Evolutionary conservation across 345 rosid species (phyloP), one percentile per base, ranked within the genome.

Genomic region (Rubroshorea leprosula): DNA sequence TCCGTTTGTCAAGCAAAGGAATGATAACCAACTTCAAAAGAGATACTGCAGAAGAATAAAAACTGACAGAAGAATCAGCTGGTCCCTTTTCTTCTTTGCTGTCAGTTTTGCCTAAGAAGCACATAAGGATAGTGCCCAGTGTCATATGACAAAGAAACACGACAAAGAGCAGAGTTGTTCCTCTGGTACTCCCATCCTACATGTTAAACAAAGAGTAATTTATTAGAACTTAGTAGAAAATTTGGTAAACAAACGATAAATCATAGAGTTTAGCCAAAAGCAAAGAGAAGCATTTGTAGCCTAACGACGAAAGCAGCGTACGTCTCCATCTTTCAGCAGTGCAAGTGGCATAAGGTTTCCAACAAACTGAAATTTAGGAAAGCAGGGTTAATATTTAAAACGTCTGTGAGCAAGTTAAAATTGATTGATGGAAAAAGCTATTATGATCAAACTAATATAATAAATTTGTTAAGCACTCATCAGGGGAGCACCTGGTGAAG

Each of bases 321-420:
- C 96, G 71, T 53, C 45, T 57, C 80, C 85, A 65, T 76, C 75
- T 44, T 68, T 76, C 68, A 91, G 71, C 64, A 91, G 50, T n/a
- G 76, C 88, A 61, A 91, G 90, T 8, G 95, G 73, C 61, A 91
- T 69, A 46, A 91, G 95, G 73, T 91, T 91, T 61, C 98, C 98
- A 61, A 81, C 77, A 52, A 88, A 70, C 98, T 88, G 82, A 76
- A 71, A 66, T 55, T 11, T 0, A 27, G 38, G 48, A 47, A 21
- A 51, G 55, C 50, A 17, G 57, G 41, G 0, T 43, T 51, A 23
- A 19, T 51, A 57, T 51, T 17, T 56, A 19, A 29, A n/a, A n/a
- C n/a, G n/a, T n/a, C n/a, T n/a, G n/a, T 43, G 23, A 52, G 16
- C 24, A n/a, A n/a, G n/a, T n/a, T n/a, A n/a, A 38, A 38, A 7